Base-by-base conservation (phyloP, 192 early-diverging fungal genomes). In the Mortierella antarctica region DNA sequence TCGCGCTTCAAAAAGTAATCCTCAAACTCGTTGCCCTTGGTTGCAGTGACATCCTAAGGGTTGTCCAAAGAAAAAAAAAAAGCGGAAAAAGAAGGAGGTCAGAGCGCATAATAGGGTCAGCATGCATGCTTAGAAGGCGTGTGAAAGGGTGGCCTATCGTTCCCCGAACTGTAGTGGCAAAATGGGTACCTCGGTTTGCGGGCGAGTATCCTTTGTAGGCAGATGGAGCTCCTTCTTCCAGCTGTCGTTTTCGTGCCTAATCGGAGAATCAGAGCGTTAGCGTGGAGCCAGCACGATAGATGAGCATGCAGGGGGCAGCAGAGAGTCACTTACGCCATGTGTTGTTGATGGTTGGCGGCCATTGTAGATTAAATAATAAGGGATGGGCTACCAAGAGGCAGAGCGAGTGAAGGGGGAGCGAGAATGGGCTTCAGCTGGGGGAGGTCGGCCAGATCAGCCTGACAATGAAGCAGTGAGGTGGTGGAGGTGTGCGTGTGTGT, bases 1-100 rank as follows among this genome's bases (percentile, higher is more conserved):
- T 97, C 95, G 62, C 96, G 91, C 84, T 96, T 97, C 41, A 99
- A 86, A 85, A 93, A 96, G 82, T 97, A 99, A 84, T 99, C 97
- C 83, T 98, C 96, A 83, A 99, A 99, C 71, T 97, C 96, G 83
- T 98, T 98, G 52, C 97, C 97, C 85, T 99, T 98, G 60, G 97
- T 99, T 7, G 89, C 92, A 21, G 94, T 96, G 54, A 99, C 97
- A 86, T 99, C 97, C 85, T 87, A 42, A n/a, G 61, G 18, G 31
- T 31, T 31, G 31, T 31, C 31, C 31, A 31, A 31, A 18, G 14
- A 18, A 39, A 18, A 15, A 10, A 10, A 20, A 45, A 50, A 18
- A 63, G 31, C 3, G 46, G 17, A 49, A 50, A 49, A 44, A 49
- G 49, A 44, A 49, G 49, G 15, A 45, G 6, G 40, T 45, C 46